These are phyloP conservation scores for Trapa incisa DNA, from an alignment of 345 rosid genomes.

Conservation along the genomic window DNA sequence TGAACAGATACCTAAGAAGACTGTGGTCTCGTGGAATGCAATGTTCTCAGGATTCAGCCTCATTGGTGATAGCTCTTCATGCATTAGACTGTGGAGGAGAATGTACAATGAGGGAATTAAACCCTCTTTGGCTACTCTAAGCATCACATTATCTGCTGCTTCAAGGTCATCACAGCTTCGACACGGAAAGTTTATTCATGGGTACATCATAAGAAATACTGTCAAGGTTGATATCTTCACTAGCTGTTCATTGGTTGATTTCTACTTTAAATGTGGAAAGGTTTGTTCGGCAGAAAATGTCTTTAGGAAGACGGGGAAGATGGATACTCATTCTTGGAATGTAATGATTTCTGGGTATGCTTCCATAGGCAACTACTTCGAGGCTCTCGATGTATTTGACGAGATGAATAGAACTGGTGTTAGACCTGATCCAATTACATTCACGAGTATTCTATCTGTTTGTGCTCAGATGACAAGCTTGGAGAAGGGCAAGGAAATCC, in stretches of 20 bases:
- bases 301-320: constrained; percentile 23
- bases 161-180: constrained; percentile 40
- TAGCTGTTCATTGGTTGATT: constrained; percentile 33
- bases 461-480: constrained; percentile 57
- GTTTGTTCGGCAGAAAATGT: constrained; percentile 36
- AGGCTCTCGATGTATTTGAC: constrained; percentile 36
- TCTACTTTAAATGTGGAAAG: constrained; percentile 54
- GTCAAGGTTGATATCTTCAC: constrained; percentile 27
- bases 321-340: constrained; percentile 34
- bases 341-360: constrained; percentile 59
- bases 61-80: constrained; percentile 34
- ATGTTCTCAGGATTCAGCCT: constrained; percentile 36
- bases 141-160: constrained; percentile 41
- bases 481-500: constrained; percentile 58
- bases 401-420: constrained; percentile 31
- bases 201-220: constrained; percentile 31
- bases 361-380: constrained; percentile 30
- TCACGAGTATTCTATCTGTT: constrained; percentile 42
- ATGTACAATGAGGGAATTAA: constrained; percentile 40
- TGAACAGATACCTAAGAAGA: constrained; percentile 27
- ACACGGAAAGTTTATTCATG: constrained; percentile 43
- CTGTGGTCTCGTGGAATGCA: constrained; percentile 56
- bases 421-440: constrained; percentile 53
- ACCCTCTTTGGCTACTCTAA: constrained; percentile 46
- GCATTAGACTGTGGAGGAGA: constrained; percentile 38